Conservation (phyloP, 345 rosid genomes). For the Euphorbia tirucalli region DNA sequence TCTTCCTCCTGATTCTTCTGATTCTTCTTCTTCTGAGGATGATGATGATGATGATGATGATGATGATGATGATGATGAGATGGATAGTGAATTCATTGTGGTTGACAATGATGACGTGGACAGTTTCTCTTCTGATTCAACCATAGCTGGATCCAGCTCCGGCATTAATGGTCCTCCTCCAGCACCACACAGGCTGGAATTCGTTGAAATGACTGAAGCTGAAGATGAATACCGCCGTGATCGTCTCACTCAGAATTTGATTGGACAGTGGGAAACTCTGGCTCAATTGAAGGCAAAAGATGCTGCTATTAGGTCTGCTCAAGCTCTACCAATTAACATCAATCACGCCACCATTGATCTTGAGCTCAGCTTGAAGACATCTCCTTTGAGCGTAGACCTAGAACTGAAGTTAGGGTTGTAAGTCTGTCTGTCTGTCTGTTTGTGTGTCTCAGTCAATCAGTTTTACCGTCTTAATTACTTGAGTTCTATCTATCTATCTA, state of each 20-base stretch:
- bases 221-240: neutral
- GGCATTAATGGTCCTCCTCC: neutral
- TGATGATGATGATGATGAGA: too few relatives aligned
- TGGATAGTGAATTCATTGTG: too few relatives aligned
- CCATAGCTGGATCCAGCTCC: neutral
- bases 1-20: too few relatives aligned
- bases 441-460: too few relatives aligned
- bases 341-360: too few relatives aligned
- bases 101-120: too few relatives aligned
- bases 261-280: neutral
- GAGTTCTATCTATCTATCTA: too few relatives aligned
- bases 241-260: neutral
- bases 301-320: neutral
- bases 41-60: neutral
- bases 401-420: constrained; percentile 18
- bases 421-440: too few relatives aligned
- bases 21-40: neutral
- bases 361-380: constrained; percentile 12
- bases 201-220: neutral
- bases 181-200: too few relatives aligned
- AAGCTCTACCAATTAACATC: too few relatives aligned
- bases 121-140: neutral
- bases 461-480: too few relatives aligned
- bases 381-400: constrained; percentile 9
- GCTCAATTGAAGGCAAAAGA: too few relatives aligned